Base-by-base conservation (phyloP, 192 early-diverging fungal species). In the Thamnidium elegans region DNA sequence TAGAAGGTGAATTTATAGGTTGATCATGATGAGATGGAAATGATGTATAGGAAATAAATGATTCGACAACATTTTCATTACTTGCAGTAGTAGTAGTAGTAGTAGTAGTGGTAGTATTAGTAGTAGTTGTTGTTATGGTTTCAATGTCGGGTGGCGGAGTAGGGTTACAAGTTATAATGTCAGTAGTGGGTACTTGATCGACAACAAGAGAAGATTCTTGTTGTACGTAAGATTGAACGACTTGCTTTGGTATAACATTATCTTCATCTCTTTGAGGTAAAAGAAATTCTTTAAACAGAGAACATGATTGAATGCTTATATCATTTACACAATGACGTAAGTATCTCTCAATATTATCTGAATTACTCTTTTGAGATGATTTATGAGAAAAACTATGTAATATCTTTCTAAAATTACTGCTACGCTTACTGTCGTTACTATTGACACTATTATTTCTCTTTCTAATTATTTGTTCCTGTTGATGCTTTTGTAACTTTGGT, bases 191-290 rank as follows among this genome's bases (percentile, higher is more conserved):
- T 44, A 44, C 7, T 4, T 30, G 43, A 21, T 42, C 15, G 17
- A 32, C 32, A 42, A 20, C 21, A 4, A 45, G 2, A 17, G 42
- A 21, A 45, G 42, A 3, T 52, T 23, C 50, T 36, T 46, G 45
- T 32, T 63, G 23, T 14, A 61, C 60, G 45, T 17, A 30, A 21
- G 32, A 42, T 47, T 59, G 44, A 23, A 54, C 45, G 15, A 39
- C 44, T 36, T 52, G 30, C 44, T 55, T 45, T 44, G 74, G 39
- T 58, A 53, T 19, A 9, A 52, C 11, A 36, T 65, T 55, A 50
- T 83, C 81, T 14, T 78, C 79, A n/a, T 83, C 81, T 47, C 72
- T 67, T 43, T 78, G 71, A 7, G 75, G 65, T 13, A 71, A 62
- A n/a, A 83, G 30, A 36, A 83, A 83, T 20, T 80, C 79, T 23